Conservation (phyloP, 2,329 filamentous ascomycete species). For the Ascochyta pisi region DNA sequence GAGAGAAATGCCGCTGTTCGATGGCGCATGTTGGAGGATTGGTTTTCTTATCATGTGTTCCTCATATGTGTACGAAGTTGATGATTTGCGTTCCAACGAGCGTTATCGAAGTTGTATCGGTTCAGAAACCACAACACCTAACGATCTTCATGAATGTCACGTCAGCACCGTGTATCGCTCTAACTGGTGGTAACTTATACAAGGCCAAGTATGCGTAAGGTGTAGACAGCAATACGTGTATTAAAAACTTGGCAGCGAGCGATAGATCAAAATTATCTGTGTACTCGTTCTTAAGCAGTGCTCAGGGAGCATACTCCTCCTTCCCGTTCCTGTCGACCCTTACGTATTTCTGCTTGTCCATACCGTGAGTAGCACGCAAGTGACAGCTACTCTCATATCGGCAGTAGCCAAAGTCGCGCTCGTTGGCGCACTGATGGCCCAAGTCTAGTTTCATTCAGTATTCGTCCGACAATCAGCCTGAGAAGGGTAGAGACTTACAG, state of each 20-base stretch:
- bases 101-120: neutral
- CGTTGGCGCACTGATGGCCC: constrained; percentile 50
- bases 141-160: too few species aligned
- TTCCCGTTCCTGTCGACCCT: constrained; percentile 37
- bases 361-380: constrained; percentile 48
- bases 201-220: too few species aligned
- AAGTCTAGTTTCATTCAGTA: constrained; percentile 29
- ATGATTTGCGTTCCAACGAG: constrained; percentile 3
- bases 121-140: too few species aligned
- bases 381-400: constrained; percentile 48
- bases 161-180: too few species aligned
- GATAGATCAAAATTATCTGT: too few species aligned
- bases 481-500: constrained; percentile 33
- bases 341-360: constrained; percentile 45
- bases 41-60: neutral
- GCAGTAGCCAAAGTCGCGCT: constrained; percentile 49
- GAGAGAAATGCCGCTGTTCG: neutral
- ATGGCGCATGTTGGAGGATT: neutral
- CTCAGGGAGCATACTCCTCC: constrained; percentile 21
- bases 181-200: too few species aligned
- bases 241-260: too few species aligned
- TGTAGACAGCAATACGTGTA: neutral
- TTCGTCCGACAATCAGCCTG: neutral
- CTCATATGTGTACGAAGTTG: neutral
- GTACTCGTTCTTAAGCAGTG: too few species aligned